Percentiles rank a stretch among this genome's conserved stretches.
phyloP scores from a whole-genome alignment of 176 grass and related monocot species.

The Paspalum notatum region DNA sequence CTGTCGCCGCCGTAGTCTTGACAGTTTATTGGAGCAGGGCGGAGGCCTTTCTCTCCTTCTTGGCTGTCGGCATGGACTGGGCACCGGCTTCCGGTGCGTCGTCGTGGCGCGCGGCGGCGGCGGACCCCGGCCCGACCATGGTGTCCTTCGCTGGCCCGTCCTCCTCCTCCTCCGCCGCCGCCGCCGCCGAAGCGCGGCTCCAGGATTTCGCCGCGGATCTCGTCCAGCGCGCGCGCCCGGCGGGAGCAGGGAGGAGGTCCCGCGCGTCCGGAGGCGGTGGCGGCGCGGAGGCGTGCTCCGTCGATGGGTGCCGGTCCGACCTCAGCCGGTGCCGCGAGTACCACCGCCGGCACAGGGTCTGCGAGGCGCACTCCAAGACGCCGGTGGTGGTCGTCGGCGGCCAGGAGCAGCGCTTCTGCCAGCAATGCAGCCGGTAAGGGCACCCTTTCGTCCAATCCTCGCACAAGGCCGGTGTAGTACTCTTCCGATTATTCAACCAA shows the following conservation, averaged over 20 bases:
- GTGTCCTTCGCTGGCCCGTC: constrained; percentile 36
- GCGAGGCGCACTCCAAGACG: constrained; percentile 89
- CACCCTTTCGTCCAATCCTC: neutral
- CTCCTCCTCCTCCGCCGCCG: constrained; percentile 8
- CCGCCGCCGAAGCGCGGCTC: neutral
- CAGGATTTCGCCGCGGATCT: constrained; percentile 57
- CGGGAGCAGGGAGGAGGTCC: constrained; percentile 6
- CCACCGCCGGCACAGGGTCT: constrained; percentile 87
- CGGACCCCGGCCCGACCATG: constrained; percentile 43
- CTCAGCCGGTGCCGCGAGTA: constrained; percentile 80
- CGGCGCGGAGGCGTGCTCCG: constrained; percentile 49
- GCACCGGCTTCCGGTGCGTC: constrained; percentile 39
- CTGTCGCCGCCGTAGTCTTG: neutral
- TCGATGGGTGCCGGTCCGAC: constrained; percentile 78
- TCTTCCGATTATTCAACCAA: constrained; percentile 6
- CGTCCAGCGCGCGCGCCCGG: constrained; percentile 32
- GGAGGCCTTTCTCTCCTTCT: neutral
- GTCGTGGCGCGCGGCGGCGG: constrained; percentile 52
- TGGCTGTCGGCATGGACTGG: constrained; percentile 64
- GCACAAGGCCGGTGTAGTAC: neutral
- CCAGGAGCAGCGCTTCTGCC: constrained; percentile 81
- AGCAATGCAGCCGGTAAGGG: constrained; percentile 91
- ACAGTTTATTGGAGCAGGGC: constrained; percentile 26
- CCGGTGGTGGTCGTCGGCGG: constrained; percentile 71
- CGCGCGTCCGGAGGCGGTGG: constrained; percentile 29